Evolutionary conservation across 768 basidiomycete species (phyloP).

Genomic region (Amanita pallidorosea): DNA sequence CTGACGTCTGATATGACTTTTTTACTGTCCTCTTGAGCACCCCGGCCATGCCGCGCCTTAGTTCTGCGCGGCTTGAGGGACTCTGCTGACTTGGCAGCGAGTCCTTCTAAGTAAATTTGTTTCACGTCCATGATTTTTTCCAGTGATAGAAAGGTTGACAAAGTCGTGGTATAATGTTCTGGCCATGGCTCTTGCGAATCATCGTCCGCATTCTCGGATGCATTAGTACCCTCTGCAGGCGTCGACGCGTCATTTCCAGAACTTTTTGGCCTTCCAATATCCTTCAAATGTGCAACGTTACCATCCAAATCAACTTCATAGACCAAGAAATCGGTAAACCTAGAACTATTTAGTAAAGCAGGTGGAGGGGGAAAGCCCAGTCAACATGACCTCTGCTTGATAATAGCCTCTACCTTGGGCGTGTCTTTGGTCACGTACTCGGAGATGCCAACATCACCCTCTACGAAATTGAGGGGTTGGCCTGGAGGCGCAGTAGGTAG

Average conservation of each 20-base stretch:
- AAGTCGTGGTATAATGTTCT: conserved; percentile 39
- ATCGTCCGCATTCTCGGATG: neutral
- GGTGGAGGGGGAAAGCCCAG: neutral
- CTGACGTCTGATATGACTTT: conserved; percentile 77
- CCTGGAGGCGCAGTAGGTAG: conserved; percentile 37
- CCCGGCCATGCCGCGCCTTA: conserved; percentile 25
- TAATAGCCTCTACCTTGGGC: conserved; percentile 78
- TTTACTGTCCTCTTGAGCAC: conserved; percentile 51
- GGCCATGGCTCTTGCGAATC: conserved; percentile 47
- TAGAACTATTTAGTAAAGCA: conserved; percentile 18
- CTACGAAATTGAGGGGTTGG: conserved; percentile 49
- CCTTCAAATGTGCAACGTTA: conserved; percentile 72
- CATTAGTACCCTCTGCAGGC: conserved; percentile 5
- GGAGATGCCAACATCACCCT: conserved; percentile 84
- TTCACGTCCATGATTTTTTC: conserved; percentile 53
- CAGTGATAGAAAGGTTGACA: conserved; percentile 56
- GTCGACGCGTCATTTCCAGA: conserved; percentile 13
- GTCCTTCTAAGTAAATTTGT: conserved; percentile 71
- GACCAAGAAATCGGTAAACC: conserved; percentile 96
- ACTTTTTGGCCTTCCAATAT: conserved; percentile 51
- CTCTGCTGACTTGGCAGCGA: conserved; percentile 57
- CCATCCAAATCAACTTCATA: conserved; percentile 80
- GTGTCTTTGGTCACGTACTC: conserved; percentile 69
- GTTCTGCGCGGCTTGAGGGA: conserved; percentile 38
- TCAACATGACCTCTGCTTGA: conserved; percentile 82